phyloP scores from a whole-genome alignment of 176 grass and related monocot species.

The Alloteropsis semialata region DNA sequence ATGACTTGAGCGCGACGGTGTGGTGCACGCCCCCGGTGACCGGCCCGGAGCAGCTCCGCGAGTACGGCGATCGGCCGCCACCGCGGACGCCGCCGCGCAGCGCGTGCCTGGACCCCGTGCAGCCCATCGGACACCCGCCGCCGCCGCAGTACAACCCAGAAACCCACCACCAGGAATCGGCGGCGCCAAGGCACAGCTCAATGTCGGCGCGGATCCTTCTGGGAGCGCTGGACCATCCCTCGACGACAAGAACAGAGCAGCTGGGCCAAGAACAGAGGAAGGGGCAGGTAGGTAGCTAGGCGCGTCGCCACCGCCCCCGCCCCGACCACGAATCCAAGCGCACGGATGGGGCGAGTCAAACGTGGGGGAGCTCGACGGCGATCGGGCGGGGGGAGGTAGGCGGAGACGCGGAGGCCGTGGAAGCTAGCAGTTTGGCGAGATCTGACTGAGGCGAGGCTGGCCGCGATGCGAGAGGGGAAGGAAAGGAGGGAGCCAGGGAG shows the following conservation, averaged over 20 bases:
- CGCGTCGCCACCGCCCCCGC: neutral
- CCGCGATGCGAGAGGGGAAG: neutral
- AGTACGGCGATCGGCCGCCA: conserved; percentile 37
- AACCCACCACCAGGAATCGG: neutral
- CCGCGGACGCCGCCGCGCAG: conserved; percentile 37
- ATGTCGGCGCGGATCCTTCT: neutral
- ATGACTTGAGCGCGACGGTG: conserved; percentile 72
- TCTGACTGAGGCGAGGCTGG: conserved; percentile 23
- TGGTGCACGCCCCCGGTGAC: conserved; percentile 29
- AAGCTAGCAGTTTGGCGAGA: neutral
- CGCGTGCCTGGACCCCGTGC: conserved; percentile 76
- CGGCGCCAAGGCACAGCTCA: neutral
- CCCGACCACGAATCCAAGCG: neutral
- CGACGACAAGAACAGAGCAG: conserved; percentile 1
- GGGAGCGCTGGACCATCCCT: neutral
- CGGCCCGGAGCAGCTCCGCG: conserved; percentile 46
- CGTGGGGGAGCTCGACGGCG: conserved; percentile 15
- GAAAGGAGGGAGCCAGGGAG: neutral
- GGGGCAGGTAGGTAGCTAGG: neutral
- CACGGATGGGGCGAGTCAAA: neutral
- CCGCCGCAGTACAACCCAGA: neutral
- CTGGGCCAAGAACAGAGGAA: neutral
- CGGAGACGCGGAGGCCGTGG: neutral
- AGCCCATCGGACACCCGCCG: conserved; percentile 53
- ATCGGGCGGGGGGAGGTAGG: neutral